Base-by-base conservation (phyloP, 2,329 filamentous ascomycete species). In the Colletotrichum tofieldiae region DNA sequence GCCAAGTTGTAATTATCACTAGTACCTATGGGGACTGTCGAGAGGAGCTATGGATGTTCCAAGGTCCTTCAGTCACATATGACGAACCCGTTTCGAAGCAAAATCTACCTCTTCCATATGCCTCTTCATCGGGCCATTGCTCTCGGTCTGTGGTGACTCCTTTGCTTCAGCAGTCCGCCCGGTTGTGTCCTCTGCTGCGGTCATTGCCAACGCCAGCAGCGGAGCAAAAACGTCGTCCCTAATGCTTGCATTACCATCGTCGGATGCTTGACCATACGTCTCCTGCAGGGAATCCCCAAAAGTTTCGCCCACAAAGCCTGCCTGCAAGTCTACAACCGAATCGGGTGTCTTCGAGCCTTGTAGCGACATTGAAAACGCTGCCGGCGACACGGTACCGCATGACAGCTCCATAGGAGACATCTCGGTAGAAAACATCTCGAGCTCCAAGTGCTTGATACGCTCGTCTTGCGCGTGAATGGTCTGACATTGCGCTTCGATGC, bases 301-400 rank as follows among this genome's bases (percentile, higher is more conserved):
- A 12, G 29, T 49, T 5, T 56, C 9, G 29, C 41, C 14, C 4
- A 18, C 11, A 49, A 49, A 49, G 51, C 20, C 35, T 65, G 23
- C 11, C 26, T 58, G 20, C 18, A 58, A 20, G 20, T 58, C 29
- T 58, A 23, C 16, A 20, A 65, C 29, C 6, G 52, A 49, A 55
- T 43, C 37, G n/a, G 26, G 18, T n/a, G 29, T 58, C 52, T 65
- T 49, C 14, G 12, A 20, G 32, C 51, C 41, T 26, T 49, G 29
- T 9, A 65, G 62, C 51, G 51, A 56, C 29, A 56, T 65, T n/a
- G 61, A 64, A 47, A 65, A 65, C 51, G 51, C 62, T 23, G 26
- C 51, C 32, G 26, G 62, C 29, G 20, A 65, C 9, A 49, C 16
- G 18, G 51, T 56, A 47, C n/a, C 16, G 43, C 29, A 56, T 29